Percentiles rank a stretch among this genome's conserved stretches.
phyloP scores from a whole-genome alignment of 108 stramenopile species.

The Cyclotella sp. region DNA sequence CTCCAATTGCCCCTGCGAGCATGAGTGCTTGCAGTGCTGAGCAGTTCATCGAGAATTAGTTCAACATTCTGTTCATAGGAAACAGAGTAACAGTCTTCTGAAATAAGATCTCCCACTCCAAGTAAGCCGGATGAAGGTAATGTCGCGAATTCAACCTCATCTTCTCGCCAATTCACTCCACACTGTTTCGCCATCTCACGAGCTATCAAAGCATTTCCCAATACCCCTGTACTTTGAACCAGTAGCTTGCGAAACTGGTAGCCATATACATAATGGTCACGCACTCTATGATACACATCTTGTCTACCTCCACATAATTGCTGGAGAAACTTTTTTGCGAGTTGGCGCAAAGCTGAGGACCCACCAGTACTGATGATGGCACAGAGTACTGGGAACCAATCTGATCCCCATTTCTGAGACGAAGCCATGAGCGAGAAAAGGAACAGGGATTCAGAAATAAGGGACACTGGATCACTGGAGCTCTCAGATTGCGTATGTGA shows the following conservation, averaged over 20 bases:
- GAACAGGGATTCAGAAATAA: conserved; percentile 53
- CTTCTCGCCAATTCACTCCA: conserved; percentile 54
- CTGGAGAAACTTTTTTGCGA: conserved; percentile 70
- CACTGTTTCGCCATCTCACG: conserved; percentile 69
- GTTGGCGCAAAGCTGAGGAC: conserved; percentile 32
- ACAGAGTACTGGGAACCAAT: conserved; percentile 80
- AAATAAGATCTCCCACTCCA: conserved; percentile 72
- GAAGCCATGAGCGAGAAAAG: conserved; percentile 59
- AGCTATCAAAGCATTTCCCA: conserved; percentile 58
- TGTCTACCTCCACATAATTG: conserved; percentile 68
- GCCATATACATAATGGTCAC: conserved; percentile 77
- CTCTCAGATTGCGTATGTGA: not conserved
- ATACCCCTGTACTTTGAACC: conserved; percentile 29
- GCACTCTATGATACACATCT: conserved; percentile 66
- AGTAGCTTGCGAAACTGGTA: conserved; percentile 64
- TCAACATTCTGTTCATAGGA: conserved; percentile 33
- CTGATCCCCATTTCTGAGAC: conserved; percentile 18
- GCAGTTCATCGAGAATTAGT: conserved; percentile 66
- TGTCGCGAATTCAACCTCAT: conserved; percentile 50
- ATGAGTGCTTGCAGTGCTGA: conserved; percentile 47
- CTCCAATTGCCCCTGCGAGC: conserved; percentile 71
- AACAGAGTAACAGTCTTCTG: conserved; percentile 63
- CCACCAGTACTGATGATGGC: conserved; percentile 61
- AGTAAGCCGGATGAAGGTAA: conserved; percentile 61
- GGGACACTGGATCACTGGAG: not conserved